Conservation (phyloP, 2,329 filamentous ascomycete species). For the Trichoderma sp. region DNA sequence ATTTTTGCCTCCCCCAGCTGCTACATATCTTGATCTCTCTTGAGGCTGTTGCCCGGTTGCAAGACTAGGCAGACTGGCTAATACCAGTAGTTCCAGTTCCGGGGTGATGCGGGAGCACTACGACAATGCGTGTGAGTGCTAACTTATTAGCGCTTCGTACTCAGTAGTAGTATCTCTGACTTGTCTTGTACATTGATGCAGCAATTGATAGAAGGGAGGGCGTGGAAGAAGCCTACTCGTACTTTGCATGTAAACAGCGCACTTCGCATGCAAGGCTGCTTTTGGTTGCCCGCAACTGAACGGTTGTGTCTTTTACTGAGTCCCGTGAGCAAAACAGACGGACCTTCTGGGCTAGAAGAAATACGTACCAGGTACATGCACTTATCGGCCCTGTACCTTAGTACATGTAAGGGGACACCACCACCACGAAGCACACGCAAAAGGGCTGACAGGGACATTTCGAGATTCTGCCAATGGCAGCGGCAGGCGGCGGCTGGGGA, state of each 20-base stretch:
- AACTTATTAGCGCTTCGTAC: not conserved
- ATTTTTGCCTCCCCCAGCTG: not conserved
- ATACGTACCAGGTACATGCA: not conserved
- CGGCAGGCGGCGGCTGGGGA: constrained; percentile 4
- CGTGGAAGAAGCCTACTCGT: not conserved
- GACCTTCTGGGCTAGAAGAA: not conserved
- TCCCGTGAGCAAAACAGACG: not conserved
- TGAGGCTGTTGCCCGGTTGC: constrained; percentile 6
- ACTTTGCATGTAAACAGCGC: not conserved
- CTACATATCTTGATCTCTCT: constrained; percentile 3
- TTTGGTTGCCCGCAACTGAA: not conserved
- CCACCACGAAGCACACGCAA: not conserved
- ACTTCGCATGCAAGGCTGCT: constrained; percentile 6
- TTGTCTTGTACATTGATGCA: not conserved
- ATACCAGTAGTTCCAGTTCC: not conserved
- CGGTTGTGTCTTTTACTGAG: not conserved
- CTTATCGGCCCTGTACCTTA: not conserved
- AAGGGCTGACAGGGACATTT: constrained; percentile 16
- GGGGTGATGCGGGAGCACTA: not conserved
- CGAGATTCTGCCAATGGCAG: constrained; percentile 10
- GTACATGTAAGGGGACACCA: not conserved
- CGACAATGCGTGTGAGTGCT: not conserved
- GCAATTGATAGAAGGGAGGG: not conserved
- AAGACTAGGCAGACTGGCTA: not conserved
- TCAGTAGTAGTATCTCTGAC: too few relatives aligned